Evolutionary conservation across 2,329 filamentous ascomycete species (phyloP).

Genomic region (Penicillium oxalicum): DNA sequence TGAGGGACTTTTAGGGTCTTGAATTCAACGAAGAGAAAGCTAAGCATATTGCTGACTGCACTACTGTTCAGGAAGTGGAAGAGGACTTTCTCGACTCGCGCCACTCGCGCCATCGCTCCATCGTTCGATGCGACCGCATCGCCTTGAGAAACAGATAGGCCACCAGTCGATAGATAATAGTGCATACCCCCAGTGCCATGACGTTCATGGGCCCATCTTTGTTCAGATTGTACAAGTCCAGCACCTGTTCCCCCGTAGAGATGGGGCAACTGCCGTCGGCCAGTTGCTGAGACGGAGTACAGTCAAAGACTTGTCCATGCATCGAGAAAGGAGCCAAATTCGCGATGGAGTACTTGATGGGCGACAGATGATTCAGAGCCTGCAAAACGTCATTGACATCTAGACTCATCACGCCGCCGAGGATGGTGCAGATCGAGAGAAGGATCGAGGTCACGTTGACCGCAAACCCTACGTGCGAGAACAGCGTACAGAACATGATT

Average conservation of each 20-base stretch:
- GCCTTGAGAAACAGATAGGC: slow-evolving; percentile 33
- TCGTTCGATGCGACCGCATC: slow-evolving; percentile 18
- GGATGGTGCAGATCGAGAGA: slow-evolving; percentile 63
- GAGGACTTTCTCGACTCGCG: slow-evolving; percentile 7
- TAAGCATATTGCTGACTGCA: too few relatives aligned
- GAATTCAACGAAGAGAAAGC: too few relatives aligned
- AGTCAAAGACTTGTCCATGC: slow-evolving; percentile 57
- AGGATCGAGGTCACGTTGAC: slow-evolving; percentile 67
- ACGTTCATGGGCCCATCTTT: slow-evolving; percentile 57
- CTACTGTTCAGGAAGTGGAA: too few relatives aligned
- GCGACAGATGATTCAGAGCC: slow-evolving; percentile 64
- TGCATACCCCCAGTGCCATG: slow-evolving; percentile 56
- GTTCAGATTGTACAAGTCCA: slow-evolving; percentile 62
- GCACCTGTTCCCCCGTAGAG: slow-evolving; percentile 59
- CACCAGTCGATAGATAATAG: slow-evolving; percentile 60
- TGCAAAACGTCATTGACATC: slow-evolving; percentile 61
- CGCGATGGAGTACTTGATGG: slow-evolving; percentile 63
- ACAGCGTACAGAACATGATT: slow-evolving; percentile 74
- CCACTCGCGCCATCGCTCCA: slow-evolving; percentile 21
- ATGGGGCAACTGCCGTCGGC: slow-evolving; percentile 59
- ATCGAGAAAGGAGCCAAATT: slow-evolving; percentile 64
- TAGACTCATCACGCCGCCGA: slow-evolving; percentile 66
- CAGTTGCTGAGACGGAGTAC: slow-evolving; percentile 54
- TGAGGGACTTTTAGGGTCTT: too few relatives aligned
- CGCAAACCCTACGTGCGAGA: slow-evolving; percentile 68